phyloP scores from a whole-genome alignment of 192 early-diverging fungal genomes.

The Backusella australiensis region DNA sequence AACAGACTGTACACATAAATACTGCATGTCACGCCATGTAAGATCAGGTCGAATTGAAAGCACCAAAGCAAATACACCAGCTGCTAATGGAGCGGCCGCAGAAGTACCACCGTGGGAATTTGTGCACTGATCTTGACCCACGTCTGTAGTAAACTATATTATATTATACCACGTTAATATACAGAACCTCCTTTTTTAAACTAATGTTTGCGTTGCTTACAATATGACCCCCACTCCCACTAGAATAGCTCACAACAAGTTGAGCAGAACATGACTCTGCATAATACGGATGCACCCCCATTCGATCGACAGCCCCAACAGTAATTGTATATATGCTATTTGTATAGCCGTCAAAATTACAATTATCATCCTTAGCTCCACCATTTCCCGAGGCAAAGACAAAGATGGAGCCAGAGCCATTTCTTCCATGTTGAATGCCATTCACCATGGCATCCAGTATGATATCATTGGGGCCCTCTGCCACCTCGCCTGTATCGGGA shows the following conservation, averaged over 20 bases:
- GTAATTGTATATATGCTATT: conserved; percentile 96
- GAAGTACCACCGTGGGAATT: conserved; percentile 88
- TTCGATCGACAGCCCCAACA: conserved; percentile 81
- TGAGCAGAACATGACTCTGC: conserved; percentile 88
- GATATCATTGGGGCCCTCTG: conserved; percentile 80
- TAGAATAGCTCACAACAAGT: conserved; percentile 85
- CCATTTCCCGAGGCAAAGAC: conserved; percentile 97
- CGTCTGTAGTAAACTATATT: conserved; percentile 80
- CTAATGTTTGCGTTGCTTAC: conserved; percentile 63
- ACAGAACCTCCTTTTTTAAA: conserved; percentile 31
- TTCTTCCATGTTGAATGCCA: conserved; percentile 81
- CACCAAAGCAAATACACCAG: conserved; percentile 88
- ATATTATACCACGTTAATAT: background rate
- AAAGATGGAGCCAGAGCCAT: conserved; percentile 83
- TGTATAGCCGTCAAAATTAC: conserved; percentile 96
- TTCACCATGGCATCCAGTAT: conserved; percentile 84
- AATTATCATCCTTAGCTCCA: conserved; percentile 78
- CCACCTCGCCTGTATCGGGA: conserved; percentile 78
- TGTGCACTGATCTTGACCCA: conserved; percentile 74
- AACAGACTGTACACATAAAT: conserved; percentile 76
- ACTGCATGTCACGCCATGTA: conserved; percentile 93
- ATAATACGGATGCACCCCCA: conserved; percentile 78
- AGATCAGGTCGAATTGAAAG: conserved; percentile 88
- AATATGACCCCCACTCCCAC: conserved; percentile 74
- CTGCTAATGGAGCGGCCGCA: conserved; percentile 91